phyloP scores from a whole-genome alignment of 169 alveolate species.

The Plasmodium sp. region DNA sequence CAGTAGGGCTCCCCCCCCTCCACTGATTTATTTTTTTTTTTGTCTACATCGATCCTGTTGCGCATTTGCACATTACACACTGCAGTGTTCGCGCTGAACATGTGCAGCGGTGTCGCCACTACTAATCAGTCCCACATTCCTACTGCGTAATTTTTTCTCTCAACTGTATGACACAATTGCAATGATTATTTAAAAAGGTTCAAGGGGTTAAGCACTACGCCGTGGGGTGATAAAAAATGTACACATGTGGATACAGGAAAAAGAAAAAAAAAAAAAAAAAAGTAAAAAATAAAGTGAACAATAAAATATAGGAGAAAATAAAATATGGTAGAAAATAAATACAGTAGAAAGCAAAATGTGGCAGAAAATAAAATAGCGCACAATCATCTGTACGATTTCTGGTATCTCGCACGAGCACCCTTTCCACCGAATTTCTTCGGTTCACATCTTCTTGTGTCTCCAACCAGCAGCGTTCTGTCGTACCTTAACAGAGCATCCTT shows the following conservation, averaged over 20 bases:
- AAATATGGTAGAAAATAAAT: too few relatives aligned
- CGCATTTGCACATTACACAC: background rate
- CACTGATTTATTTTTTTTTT: background rate
- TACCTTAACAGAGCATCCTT: constrained; percentile 96
- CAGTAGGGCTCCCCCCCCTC: background rate
- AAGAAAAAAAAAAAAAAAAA: too few relatives aligned
- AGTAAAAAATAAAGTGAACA: background rate
- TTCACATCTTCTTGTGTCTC: constrained; percentile 99
- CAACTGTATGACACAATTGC: background rate
- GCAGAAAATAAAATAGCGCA: background rate
- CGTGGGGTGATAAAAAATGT: background rate
- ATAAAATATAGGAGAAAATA: background rate
- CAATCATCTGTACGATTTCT: constrained; percentile 98
- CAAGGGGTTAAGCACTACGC: background rate
- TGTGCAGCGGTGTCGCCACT: background rate
- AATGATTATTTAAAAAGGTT: background rate
- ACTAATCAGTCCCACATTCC: background rate
- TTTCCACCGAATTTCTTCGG: constrained; percentile 99
- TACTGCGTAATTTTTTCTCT: background rate
- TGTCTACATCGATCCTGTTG: background rate
- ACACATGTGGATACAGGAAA: background rate
- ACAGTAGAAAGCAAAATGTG: too few relatives aligned
- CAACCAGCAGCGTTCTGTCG: constrained; percentile 98
- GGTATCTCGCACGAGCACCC: constrained; percentile 98
- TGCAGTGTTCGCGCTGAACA: background rate